Evolutionary conservation across 2,329 filamentous ascomycete genomes (phyloP), one percentile per base, ranked within the genome.

Genomic region (Aspergillus transmontanensis): DNA sequence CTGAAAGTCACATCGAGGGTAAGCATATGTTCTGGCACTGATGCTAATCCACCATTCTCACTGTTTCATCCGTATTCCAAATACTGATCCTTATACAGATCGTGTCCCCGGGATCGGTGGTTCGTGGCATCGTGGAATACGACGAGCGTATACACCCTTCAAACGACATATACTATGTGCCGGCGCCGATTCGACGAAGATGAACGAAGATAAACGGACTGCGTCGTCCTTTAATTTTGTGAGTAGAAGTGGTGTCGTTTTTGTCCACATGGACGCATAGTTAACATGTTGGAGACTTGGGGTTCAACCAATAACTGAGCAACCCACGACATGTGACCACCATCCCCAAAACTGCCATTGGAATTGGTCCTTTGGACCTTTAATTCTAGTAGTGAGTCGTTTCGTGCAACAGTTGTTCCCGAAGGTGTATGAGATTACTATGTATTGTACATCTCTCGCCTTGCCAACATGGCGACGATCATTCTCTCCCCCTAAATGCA

Each of bases 81-180:
- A 55, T 55, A 55, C 51, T 55, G 32, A 36, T n/a, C 51, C 32
- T 23, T 55, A 21, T 55, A 36, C n/a, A 55, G 34, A 55, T 14
- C 28, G 28, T 34, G 28, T 32, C 28, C 34, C 51, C n/a, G 34
- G n/a, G 26, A 14, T 55, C 30, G 36, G 51, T 39, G 34, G n/a
- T 39, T 39, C 34, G 32, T 55, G 32, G 23, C 34, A 55, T 55
- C 11, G n/a, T 21, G 32, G 51, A 55, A 55, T 55, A 55, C n/a
- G 21, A 39, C 51, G 32, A 55, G 21, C 16, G 12, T 39, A 55
- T 36, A 55, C 28, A 51, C 19, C 48, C 10, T 51, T 34, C 48
- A 51, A 51, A 51, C 48, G 48, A 32, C 48, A 51, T 32, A 32
- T 19, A 32, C 6, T 28, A 12, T 32, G 48, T 51, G 10, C 19